Percentiles rank a stretch among this genome's conserved stretches.
phyloP scores from a whole-genome alignment of 148 eudicot genomes.

The Talinum fruticosum region DNA sequence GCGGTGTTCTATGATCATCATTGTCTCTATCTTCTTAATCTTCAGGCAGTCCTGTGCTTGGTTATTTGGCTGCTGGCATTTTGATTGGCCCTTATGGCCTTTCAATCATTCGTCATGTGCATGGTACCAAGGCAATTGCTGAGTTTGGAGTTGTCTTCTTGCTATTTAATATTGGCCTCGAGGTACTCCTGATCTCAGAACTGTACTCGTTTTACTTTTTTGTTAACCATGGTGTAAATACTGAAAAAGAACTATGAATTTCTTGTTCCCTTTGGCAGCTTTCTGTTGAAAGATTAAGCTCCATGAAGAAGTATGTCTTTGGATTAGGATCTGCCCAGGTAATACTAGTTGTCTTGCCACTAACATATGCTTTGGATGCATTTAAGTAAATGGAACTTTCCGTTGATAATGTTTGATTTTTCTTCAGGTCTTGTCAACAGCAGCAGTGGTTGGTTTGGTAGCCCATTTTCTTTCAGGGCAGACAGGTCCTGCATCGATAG shows the following conservation, averaged over 20 bases:
- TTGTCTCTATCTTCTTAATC: constrained; percentile 27
- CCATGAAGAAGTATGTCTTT: constrained; percentile 99
- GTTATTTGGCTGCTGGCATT: constrained; percentile 95
- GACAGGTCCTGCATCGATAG: constrained; percentile 94
- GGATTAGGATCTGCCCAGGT: constrained; percentile 99
- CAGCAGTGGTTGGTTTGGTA: constrained; percentile 69
- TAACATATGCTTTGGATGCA: constrained; percentile 5
- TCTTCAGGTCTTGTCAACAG: constrained; percentile 80
- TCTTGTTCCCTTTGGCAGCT: constrained; percentile 56
- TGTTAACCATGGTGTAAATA: constrained; percentile 11
- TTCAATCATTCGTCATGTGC: constrained; percentile 93
- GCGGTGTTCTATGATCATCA: background rate
- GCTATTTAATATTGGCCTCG: constrained; percentile 96
- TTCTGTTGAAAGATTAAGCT: constrained; percentile 96
- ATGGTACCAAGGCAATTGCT: constrained; percentile 98
- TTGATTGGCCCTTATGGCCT: constrained; percentile 99
- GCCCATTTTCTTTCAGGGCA: constrained; percentile 65
- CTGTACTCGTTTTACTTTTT: background rate
- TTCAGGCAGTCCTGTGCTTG: constrained; percentile 98
- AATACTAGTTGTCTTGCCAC: constrained; percentile 18
- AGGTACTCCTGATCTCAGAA: constrained; percentile 48
- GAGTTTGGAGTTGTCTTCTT: constrained; percentile 98
- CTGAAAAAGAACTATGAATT: constrained; percentile 12
- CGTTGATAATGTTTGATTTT: constrained; percentile 12
- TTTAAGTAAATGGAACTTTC: constrained; percentile 2